Base-by-base conservation (phyloP, 331 rosid genomes). In the Quercus lobata region DNA sequence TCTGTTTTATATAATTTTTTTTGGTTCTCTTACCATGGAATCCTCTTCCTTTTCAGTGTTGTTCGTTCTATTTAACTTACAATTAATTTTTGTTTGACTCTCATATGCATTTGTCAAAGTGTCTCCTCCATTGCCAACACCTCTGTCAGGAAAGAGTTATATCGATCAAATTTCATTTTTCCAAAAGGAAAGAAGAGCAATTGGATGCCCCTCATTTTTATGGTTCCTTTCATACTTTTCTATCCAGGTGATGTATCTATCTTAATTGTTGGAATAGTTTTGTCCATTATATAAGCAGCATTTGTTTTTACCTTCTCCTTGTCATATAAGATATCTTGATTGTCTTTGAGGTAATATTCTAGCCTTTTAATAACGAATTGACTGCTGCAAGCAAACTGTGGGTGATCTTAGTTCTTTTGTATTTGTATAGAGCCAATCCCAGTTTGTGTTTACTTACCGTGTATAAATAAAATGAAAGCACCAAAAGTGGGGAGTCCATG, bases 61-160 rank as follows among this genome's bases (percentile, higher is more conserved):
- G 72, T 75, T 76, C 41, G 60, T 53, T 53, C 68, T 63, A 57
- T 83, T 75, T 81, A n/a, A 71, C 65, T 55, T 78, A 70, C 73
- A 73, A 79, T 82, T 80, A 69, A 77, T 82, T 77, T 75, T 74
- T 86, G 46, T 83, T 88, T 87, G 61, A 78, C 82, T 84, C 83
- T 85, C 85, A 66, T 75, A 76, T 87, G 86, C 86, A 73, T 84
- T 84, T 92, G 89, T 90, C 84, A 84, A 80, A 95, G 98, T 92
- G 91, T 97, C 98, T 80, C 92, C 94, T 87, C 96, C 93, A 78
- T 81, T 92, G 80, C 97, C 99, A 71, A 97, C 93, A 78, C 95
- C 90, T 81, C 79, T 91, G 83, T 95, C 93, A 78, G 96, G 96
- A 91, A 87, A 83, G 90, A 95, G 98, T 87, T 90, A 75, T 80